Evolutionary conservation across 768 basidiomycete genomes (phyloP).

Genomic region (Daedalea quercina): DNA sequence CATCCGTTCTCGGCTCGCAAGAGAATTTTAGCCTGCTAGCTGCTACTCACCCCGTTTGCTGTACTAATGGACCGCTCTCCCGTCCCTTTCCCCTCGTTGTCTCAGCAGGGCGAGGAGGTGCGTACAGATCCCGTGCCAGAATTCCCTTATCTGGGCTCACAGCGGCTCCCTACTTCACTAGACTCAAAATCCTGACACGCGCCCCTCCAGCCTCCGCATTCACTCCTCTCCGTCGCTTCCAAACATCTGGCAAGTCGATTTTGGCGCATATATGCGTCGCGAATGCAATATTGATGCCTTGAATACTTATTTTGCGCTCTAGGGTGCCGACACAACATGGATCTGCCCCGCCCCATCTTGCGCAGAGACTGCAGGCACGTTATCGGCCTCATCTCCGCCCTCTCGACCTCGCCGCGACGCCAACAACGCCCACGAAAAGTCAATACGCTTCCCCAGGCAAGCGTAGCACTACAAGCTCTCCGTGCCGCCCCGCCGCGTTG

Average conservation of each 20-base stretch:
- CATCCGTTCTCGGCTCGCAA: background rate
- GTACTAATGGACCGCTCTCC: constrained; percentile 8
- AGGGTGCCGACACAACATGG: constrained; percentile 45
- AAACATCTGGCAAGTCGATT: constrained; percentile 51
- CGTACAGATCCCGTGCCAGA: constrained; percentile 5
- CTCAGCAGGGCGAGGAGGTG: constrained; percentile 8
- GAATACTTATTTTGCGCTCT: background rate
- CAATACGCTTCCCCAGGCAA: constrained; percentile 2
- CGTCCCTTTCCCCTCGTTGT: constrained; percentile 15
- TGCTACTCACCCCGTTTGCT: background rate
- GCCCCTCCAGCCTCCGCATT: constrained; percentile 15
- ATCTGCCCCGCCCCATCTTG: constrained; percentile 31
- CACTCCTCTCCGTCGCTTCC: constrained; percentile 55
- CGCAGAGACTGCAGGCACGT: constrained; percentile 22
- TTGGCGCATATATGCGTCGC: constrained; percentile 1
- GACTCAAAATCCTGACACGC: constrained; percentile 8
- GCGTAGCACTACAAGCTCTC: constrained; percentile 6
- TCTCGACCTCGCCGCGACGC: constrained; percentile 25
- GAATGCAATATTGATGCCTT: background rate
- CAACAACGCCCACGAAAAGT: constrained; percentile 15
- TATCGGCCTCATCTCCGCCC: constrained; percentile 26
- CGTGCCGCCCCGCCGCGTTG: constrained; percentile 27
- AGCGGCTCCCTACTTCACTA: constrained; percentile 4
- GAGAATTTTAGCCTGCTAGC: background rate
- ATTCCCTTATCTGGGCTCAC: background rate